phyloP scores from a whole-genome alignment of 805 yeast genomes.

The Ogataea pignaliae region DNA sequence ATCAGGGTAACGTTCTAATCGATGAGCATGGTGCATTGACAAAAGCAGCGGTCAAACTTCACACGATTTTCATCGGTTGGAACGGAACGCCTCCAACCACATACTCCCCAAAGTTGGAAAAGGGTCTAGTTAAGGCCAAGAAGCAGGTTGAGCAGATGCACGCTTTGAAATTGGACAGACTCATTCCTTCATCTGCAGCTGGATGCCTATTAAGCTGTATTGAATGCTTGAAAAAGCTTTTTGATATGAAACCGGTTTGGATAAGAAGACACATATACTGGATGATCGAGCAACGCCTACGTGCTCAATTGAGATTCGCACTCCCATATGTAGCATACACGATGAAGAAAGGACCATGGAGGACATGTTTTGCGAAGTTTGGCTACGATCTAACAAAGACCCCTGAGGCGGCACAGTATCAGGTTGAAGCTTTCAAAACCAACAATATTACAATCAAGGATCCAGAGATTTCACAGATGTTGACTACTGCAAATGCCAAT shows the following conservation, averaged over 20 bases:
- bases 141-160: slow-evolving; percentile 32
- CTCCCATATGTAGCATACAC: slow-evolving; percentile 81
- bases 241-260: slow-evolving; percentile 79
- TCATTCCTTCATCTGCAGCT: slow-evolving; percentile 25
- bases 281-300: slow-evolving; percentile 44
- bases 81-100: slow-evolving; percentile 41
- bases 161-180: slow-evolving; percentile 16
- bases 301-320: slow-evolving; percentile 59
- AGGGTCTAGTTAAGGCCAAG: slow-evolving; percentile 36
- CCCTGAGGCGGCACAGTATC: slow-evolving; percentile 55
- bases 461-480: slow-evolving; percentile 18
- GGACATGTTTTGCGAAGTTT: slow-evolving; percentile 73
- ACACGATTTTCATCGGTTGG: slow-evolving; percentile 51
- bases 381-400: slow-evolving; percentile 75
- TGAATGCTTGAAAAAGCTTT: slow-evolving; percentile 41
- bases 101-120: slow-evolving; percentile 46
- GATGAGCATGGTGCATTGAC: slow-evolving; percentile 52
- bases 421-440: slow-evolving; percentile 76
- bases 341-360: slow-evolving; percentile 90
- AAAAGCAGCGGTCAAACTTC: slow-evolving; percentile 43
- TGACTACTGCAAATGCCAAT: slow-evolving; percentile 5
- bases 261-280: slow-evolving; percentile 66
- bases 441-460: slow-evolving; percentile 28
- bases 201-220: slow-evolving; percentile 40
- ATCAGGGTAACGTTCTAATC: slow-evolving; percentile 64